Evolutionary conservation across 2,329 filamentous ascomycete genomes (phyloP), one percentile per base, ranked within the genome.

Genomic region (Neonectria coccinea): DNA sequence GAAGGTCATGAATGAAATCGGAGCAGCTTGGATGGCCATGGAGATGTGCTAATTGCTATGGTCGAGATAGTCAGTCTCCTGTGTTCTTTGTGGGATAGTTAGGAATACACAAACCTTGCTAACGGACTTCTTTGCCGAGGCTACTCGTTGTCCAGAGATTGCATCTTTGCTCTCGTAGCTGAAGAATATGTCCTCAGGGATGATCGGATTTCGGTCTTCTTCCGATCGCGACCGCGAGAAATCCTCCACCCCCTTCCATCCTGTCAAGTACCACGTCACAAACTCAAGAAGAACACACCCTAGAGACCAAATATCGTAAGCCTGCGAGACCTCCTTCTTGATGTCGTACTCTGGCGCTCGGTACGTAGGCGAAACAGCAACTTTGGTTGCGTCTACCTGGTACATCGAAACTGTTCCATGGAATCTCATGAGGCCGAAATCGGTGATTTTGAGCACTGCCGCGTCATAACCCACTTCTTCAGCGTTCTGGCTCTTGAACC

Each of bases 261-360:
- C 39, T 10, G 16, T 42, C 4, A 42, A 12, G n/a, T 42, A 42
- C 39, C 65, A 67, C 2, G 44, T 61, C 2, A 57, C 22, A n/a
- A 65, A 62, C 44, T 67, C 54, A 3, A 67, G 58, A 3, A 67
- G 20, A 0, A 67, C 62, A 7, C 62, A 67, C 1, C 36, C 65
- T 0, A 67, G 22, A 3, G 54, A 67, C 65, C 65, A 67, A 2
- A 65, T 52, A 10, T 67, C 65, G 6, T 61, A 66, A 1, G 42
- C 54, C 16, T 58, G 62, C 1, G 61, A 42, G 10, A 60, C 52
- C 6, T 44, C 20, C 3, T 54, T 1, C 4, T 4, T 5, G 1
- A 58, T 39, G 5, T 59, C 57, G 4, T 33, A 59, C 18, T 67
- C 65, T 10, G 62, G 65, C 2, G 65, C 48, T 18, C 62, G 52